Percentiles rank a stretch among this genome's conserved stretches.
phyloP scores from a whole-genome alignment of 108 stramenopile genomes.

The Discostella stelligeroides region DNA sequence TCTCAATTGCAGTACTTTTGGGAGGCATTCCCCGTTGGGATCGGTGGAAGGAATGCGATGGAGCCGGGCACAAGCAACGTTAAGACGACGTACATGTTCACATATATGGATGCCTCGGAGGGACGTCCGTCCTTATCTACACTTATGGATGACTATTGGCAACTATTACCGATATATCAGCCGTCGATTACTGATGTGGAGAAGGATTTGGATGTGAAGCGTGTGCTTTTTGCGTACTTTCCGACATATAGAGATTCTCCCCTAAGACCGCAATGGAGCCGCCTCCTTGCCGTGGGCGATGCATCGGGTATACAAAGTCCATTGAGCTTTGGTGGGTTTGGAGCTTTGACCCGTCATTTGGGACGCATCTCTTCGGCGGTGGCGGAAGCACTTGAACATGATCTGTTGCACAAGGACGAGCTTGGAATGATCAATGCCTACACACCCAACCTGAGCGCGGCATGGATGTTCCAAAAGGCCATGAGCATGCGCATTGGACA shows the following conservation, averaged over 20 bases:
- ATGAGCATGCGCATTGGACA: constrained; percentile 90
- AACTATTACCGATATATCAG: constrained; percentile 86
- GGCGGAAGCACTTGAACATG: constrained; percentile 80
- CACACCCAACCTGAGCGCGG: constrained; percentile 88
- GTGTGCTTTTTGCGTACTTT: constrained; percentile 92
- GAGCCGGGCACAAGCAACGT: constrained; percentile 68
- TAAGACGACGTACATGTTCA: constrained; percentile 89
- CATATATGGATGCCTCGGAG: constrained; percentile 90
- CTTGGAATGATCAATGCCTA: constrained; percentile 91
- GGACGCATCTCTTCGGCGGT: constrained; percentile 80
- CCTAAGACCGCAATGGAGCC: constrained; percentile 75
- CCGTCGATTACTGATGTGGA: constrained; percentile 71
- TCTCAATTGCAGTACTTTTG: constrained; percentile 98
- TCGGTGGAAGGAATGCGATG: constrained; percentile 68
- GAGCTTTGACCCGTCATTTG: constrained; percentile 89
- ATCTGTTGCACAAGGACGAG: constrained; percentile 83
- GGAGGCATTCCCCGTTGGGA: constrained; percentile 95
- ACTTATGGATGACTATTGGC: constrained; percentile 94
- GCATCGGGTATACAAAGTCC: constrained; percentile 94
- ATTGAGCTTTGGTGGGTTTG: constrained; percentile 96
- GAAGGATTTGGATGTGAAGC: constrained; percentile 78
- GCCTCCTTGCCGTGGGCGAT: constrained; percentile 87
- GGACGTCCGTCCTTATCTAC: constrained; percentile 68
- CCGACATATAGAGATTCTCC: constrained; percentile 94
- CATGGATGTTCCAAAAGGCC: constrained; percentile 98